These are phyloP conservation scores for Candida ovalis DNA, from an alignment of 805 yeast genomes.

Conservation along the genomic window DNA sequence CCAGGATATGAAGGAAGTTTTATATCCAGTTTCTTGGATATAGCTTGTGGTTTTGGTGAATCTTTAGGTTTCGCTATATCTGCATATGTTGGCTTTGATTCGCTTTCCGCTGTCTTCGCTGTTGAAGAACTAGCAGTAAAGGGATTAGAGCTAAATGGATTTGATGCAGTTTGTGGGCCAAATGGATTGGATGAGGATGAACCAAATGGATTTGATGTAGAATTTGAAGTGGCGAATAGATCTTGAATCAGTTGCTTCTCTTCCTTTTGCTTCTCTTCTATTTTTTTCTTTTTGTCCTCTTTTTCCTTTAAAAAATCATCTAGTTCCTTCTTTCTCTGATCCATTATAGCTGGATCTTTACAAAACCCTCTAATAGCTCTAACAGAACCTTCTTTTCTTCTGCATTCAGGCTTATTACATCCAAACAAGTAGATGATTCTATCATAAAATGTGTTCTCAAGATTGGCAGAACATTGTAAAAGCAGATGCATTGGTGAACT, in stretches of 20 bases:
- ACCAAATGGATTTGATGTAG: conserved; percentile 27
- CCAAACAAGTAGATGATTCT: conserved; percentile 78
- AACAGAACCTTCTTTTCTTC: conserved; percentile 64
- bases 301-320: conserved; percentile 38
- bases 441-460: conserved; percentile 69
- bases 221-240: conserved; percentile 18
- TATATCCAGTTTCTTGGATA: conserved; percentile 5
- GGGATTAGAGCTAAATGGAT: conserved; percentile 23
- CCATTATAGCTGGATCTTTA: conserved; percentile 51
- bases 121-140: conserved; percentile 17
- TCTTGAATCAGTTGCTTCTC: conserved; percentile 34
- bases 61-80: conserved; percentile 17
- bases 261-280: conserved; percentile 39
- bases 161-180: conserved; percentile 15
- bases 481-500: conserved; percentile 57
- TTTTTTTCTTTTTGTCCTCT: conserved; percentile 41
- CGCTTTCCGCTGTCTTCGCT: conserved; percentile 1
- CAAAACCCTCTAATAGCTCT: conserved; percentile 74
- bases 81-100: conserved; percentile 17
- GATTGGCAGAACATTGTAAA: conserved; percentile 77
- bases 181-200: conserved; percentile 27
- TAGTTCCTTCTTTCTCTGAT: conserved; percentile 35
- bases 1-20: conserved; percentile 58
- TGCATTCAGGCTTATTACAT: conserved; percentile 63
- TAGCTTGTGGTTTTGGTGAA: conserved; percentile 18